Evolutionary conservation across 768 basidiomycete species (phyloP).

Genomic region (Pholiota conissans): DNA sequence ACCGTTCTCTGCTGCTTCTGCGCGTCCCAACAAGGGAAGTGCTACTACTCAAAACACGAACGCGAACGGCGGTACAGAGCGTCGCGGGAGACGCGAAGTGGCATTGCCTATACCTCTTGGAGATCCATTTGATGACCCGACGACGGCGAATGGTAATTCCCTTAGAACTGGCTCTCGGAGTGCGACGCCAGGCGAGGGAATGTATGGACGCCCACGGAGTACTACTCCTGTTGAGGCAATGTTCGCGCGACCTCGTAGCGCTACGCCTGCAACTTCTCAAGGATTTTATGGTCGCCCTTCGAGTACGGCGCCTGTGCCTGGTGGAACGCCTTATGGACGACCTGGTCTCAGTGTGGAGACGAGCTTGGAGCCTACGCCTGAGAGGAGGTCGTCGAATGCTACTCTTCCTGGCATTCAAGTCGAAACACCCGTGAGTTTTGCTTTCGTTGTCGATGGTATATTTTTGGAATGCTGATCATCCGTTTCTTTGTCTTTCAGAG

Average conservation of each 20-base stretch:
- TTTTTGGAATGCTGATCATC: not conserved
- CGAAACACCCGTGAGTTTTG: not conserved
- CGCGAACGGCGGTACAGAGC: too few species aligned
- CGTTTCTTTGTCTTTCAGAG: not conserved
- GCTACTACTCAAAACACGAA: too few species aligned
- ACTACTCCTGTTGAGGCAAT: too few species aligned
- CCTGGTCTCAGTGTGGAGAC: not conserved
- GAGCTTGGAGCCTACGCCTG: not conserved
- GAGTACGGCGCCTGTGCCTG: too few species aligned
- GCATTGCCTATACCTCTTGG: slow-evolving; percentile 21
- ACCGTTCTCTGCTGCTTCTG: not conserved
- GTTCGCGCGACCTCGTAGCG: not conserved
- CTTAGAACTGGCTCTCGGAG: too few species aligned
- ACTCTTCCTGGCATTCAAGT: not conserved
- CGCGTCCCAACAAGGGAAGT: not conserved
- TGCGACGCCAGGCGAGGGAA: too few species aligned
- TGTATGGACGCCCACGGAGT: too few species aligned
- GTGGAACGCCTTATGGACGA: not conserved
- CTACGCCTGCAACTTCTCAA: slow-evolving; percentile 1
- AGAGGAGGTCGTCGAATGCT: not conserved
- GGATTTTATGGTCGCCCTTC: too few species aligned
- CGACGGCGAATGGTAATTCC: not conserved
- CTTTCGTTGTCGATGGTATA: not conserved
- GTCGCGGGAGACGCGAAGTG: slow-evolving; percentile 29
- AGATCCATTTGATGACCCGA: slow-evolving; percentile 14